Evolutionary conservation across 108 stramenopile species (phyloP).

Genomic region (Skeletonema grethae): DNA sequence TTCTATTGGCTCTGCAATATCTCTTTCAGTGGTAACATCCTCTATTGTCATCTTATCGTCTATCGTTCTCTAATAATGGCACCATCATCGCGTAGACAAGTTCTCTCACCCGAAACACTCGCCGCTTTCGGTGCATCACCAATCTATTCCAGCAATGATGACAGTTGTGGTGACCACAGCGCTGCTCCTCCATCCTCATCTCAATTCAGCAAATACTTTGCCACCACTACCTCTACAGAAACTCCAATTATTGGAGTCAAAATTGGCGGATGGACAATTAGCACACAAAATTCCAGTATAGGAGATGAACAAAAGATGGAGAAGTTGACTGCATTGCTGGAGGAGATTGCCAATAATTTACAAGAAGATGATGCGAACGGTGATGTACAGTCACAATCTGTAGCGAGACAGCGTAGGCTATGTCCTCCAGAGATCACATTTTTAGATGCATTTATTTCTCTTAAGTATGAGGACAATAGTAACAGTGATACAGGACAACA

Average conservation of each 20-base stretch:
- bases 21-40: too few species aligned
- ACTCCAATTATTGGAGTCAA: slow-evolving; percentile 12
- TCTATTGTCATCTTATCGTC: not conserved
- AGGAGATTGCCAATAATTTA: slow-evolving; percentile 20
- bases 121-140: slow-evolving; percentile 2
- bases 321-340: slow-evolving; percentile 18
- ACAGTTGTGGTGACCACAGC: not conserved
- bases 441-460: slow-evolving; percentile 54
- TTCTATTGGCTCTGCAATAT: too few species aligned
- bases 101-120: not conserved
- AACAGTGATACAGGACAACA: not conserved
- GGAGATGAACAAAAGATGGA: slow-evolving; percentile 43
- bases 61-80: not conserved
- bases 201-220: not conserved
- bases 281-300: slow-evolving; percentile 40
- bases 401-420: slow-evolving; percentile 34
- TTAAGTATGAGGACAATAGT: slow-evolving; percentile 17
- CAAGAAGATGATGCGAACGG: slow-evolving; percentile 8
- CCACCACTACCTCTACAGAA: not conserved
- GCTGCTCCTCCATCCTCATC: not conserved
- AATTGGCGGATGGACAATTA: slow-evolving; percentile 35
- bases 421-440: slow-evolving; percentile 81
- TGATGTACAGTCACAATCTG: not conserved
- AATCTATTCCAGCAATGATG: not conserved
- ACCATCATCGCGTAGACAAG: not conserved